Conservation (phyloP, 495 filamentous ascomycete genomes). For the Tuber borchii region DNA sequence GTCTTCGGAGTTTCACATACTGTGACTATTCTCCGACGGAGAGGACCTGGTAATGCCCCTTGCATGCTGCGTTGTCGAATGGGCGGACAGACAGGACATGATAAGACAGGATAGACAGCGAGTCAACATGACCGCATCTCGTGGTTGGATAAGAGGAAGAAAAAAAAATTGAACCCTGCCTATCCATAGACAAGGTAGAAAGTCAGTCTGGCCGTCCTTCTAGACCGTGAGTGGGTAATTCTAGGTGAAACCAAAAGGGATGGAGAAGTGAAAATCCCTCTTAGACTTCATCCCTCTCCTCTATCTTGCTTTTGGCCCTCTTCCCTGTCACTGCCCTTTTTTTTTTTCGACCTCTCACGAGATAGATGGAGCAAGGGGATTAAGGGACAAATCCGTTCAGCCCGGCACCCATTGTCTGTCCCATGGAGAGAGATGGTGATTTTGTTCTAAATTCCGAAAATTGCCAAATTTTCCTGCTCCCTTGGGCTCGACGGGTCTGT, state of each 20-base stretch:
- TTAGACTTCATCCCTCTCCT: background rate
- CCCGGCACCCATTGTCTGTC: background rate
- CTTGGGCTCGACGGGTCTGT: slow-evolving; percentile 24
- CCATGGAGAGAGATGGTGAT: background rate
- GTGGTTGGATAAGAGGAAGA: background rate
- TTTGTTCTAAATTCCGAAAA: slow-evolving; percentile 18
- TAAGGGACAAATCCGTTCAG: slow-evolving; percentile 23
- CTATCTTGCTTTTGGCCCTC: background rate
- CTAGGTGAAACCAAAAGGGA: background rate
- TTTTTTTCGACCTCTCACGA: background rate
- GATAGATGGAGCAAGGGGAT: background rate
- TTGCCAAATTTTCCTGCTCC: background rate
- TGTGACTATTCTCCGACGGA: background rate
- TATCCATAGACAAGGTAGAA: background rate
- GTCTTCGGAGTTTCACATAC: background rate
- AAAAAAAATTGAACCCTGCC: background rate
- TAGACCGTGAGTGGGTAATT: background rate
- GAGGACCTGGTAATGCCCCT: slow-evolving; percentile 2
- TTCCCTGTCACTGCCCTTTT: background rate
- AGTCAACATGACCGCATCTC: background rate
- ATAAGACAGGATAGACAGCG: background rate
- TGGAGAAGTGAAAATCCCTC: background rate
- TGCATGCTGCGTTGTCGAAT: background rate
- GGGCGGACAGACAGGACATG: background rate
- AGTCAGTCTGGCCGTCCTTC: background rate